Percentiles rank a stretch among this genome's conserved stretches.
phyloP scores from a whole-genome alignment of 768 basidiomycete genomes.

The Gyrodon lividus region DNA sequence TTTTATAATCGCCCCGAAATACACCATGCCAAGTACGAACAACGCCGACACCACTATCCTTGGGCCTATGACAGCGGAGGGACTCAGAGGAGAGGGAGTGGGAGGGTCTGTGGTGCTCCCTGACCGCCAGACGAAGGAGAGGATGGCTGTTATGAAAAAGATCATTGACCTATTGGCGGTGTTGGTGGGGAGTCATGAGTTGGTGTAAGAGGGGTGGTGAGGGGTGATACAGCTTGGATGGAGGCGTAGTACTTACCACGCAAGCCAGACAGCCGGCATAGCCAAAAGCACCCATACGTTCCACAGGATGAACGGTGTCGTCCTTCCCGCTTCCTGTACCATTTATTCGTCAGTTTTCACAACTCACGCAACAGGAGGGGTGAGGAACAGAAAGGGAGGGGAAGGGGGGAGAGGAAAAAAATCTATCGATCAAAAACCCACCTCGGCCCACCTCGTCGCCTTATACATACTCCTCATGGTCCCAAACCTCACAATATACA shows the following conservation, averaged over 20 bases:
- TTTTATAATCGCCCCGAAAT: constrained; percentile 58
- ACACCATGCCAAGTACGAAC: constrained; percentile 57
- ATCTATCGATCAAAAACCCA: constrained; percentile 20
- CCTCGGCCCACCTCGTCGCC: constrained; percentile 73
- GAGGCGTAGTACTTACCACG: constrained; percentile 45
- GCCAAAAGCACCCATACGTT: constrained; percentile 71
- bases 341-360: not conserved
- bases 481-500: constrained; percentile 70
- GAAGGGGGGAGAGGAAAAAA: not conserved
- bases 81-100: constrained; percentile 36
- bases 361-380: not conserved
- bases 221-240: not conserved
- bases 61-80: constrained; percentile 43
- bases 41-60: constrained; percentile 55
- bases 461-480: constrained; percentile 72
- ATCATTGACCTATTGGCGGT: constrained; percentile 55
- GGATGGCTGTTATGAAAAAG: constrained; percentile 58
- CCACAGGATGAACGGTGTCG: constrained; percentile 50
- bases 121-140: constrained; percentile 66
- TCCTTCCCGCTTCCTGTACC: constrained; percentile 55
- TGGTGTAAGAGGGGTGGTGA: not conserved
- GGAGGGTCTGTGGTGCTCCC: constrained; percentile 46
- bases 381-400: not conserved
- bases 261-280: constrained; percentile 68
- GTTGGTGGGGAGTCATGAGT: not conserved